Percentiles rank a stretch among this genome's conserved stretches.
These are phyloP conservation scores for Mrakia frigida DNA, from an alignment of 768 basidiomycete species.

Conservation along the genomic window DNA sequence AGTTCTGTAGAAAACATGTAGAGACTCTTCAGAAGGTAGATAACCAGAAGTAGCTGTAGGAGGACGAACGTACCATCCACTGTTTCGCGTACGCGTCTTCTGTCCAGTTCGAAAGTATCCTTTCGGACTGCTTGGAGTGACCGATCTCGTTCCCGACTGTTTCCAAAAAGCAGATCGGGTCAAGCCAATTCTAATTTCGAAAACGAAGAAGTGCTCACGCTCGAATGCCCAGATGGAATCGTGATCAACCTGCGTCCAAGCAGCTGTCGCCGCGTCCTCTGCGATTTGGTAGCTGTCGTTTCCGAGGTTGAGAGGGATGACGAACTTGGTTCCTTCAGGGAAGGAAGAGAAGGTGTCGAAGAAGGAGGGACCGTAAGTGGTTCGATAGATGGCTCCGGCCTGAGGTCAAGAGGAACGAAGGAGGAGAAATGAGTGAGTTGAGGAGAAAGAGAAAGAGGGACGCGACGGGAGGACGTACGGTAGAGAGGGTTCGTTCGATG, in stretches of 20 bases:
- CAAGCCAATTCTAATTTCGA: too few relatives aligned
- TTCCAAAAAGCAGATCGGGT: too few relatives aligned
- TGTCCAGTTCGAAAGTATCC: background rate
- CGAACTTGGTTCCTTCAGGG: background rate
- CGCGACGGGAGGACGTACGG: background rate
- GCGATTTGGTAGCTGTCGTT: background rate
- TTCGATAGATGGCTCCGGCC: background rate
- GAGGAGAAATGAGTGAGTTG: background rate
- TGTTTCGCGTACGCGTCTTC: background rate
- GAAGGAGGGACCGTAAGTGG: background rate
- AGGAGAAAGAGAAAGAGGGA: background rate
- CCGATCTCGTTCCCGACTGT: background rate
- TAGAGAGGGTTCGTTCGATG: background rate
- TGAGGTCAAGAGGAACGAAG: background rate
- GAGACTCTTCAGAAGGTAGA: rapidly evolving
- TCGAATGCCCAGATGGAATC: conserved; percentile 4
- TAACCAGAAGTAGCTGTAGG: background rate
- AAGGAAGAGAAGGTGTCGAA: conserved; percentile 1
- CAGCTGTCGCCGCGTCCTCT: background rate
- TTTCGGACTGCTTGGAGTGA: background rate
- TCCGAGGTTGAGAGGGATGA: background rate
- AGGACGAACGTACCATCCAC: background rate
- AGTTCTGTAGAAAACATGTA: background rate
- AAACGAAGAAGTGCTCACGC: background rate
- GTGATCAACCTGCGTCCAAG: background rate